These are phyloP conservation scores for Flaveria ramosissima DNA, from an alignment of 129 eudicot genomes.

Conservation along the genomic window DNA sequence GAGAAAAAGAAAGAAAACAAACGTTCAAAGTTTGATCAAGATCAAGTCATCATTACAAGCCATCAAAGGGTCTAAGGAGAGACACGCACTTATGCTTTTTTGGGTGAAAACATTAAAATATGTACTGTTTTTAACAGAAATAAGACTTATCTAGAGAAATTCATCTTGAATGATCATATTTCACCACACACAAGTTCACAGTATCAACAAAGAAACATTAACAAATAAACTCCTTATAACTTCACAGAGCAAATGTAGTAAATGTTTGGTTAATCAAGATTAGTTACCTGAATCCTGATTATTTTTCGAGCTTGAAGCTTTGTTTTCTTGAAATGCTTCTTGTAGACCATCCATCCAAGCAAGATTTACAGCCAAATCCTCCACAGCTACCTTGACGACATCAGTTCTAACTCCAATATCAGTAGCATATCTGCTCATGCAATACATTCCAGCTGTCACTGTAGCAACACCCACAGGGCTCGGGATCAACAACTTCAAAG, in stretches of 20 bases:
- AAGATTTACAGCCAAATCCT: constrained; percentile 70
- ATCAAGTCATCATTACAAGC: constrained; percentile 36
- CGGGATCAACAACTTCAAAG: constrained; percentile 62
- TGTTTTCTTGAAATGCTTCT: constrained; percentile 40
- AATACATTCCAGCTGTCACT: constrained; percentile 85
- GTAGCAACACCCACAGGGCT: constrained; percentile 86
- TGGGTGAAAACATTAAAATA: neutral
- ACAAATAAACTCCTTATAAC: neutral
- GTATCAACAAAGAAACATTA: constrained; percentile 30
- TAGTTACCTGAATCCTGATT: constrained; percentile 30
- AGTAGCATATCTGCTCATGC: constrained; percentile 84
- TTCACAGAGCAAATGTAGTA: constrained; percentile 14
- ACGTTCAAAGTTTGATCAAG: constrained; percentile 22
- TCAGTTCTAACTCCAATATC: constrained; percentile 84
- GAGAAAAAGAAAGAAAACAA: constrained; percentile 29
- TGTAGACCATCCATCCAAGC: constrained; percentile 53
- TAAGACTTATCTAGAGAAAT: constrained; percentile 4
- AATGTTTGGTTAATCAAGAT: constrained; percentile 9
- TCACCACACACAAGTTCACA: constrained; percentile 7
- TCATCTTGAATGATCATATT: constrained; percentile 19
- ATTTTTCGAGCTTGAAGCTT: constrained; percentile 26
- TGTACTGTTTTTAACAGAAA: constrained; percentile 3
- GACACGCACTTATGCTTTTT: neutral
- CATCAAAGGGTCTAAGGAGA: constrained; percentile 14
- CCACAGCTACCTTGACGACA: constrained; percentile 84